Conservation (phyloP, 805 yeast genomes). For the Jamesozyma spencerorum region DNA sequence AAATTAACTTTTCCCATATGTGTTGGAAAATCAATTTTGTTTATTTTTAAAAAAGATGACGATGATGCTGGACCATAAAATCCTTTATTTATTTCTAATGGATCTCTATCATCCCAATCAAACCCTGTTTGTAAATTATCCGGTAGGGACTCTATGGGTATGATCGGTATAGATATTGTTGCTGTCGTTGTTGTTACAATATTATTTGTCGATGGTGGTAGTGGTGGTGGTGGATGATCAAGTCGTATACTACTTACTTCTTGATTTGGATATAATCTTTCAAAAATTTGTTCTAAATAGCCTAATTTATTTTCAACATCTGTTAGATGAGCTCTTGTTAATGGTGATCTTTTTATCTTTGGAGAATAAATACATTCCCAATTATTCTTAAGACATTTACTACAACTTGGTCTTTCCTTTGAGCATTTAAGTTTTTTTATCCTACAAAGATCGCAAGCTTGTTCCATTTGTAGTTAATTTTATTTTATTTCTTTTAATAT, state of each 20-base stretch:
- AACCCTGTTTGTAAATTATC: conserved; percentile 43
- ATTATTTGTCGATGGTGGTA: background rate
- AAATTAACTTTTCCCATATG: background rate
- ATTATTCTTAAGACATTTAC: conserved; percentile 59
- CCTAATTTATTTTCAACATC: conserved; percentile 54
- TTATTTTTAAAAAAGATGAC: conserved; percentile 43
- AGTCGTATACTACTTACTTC: conserved; percentile 33
- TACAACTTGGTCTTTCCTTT: conserved; percentile 66
- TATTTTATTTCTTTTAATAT: background rate
- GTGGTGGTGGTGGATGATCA: background rate
- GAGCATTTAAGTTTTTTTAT: conserved; percentile 73
- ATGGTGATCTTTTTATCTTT: conserved; percentile 64
- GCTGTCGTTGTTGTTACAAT: background rate
- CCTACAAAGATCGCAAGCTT: conserved; percentile 71
- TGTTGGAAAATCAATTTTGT: background rate
- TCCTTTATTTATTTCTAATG: conserved; percentile 28
- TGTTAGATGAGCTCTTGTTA: conserved; percentile 73
- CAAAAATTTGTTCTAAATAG: conserved; percentile 37
- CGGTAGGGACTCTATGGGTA: conserved; percentile 32
- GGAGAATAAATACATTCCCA: conserved; percentile 80
- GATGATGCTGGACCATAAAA: conserved; percentile 59
- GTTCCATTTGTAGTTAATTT: conserved; percentile 10
- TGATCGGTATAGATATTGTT: background rate
- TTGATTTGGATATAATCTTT: conserved; percentile 37
- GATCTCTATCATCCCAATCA: conserved; percentile 36